Evolutionary conservation across 495 filamentous ascomycete genomes (phyloP).

Genomic region (Emericellopsis terricola): DNA sequence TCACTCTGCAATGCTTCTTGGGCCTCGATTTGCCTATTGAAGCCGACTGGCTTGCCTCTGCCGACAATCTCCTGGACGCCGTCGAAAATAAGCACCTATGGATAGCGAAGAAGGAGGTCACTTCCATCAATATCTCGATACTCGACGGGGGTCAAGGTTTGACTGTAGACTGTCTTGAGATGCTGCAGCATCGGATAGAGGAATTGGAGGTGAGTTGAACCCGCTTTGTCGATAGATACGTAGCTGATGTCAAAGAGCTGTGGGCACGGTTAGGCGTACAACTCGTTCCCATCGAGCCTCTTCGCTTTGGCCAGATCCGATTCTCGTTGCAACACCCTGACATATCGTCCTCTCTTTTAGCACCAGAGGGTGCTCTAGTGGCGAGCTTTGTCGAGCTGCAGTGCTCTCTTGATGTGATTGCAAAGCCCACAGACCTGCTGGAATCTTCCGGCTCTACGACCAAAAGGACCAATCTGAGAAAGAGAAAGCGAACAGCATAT

Average conservation of each 20-base stretch:
- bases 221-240: not conserved
- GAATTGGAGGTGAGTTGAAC: not conserved
- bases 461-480: too few relatives aligned
- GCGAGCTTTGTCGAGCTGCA: too few relatives aligned
- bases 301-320: too few relatives aligned
- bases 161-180: not conserved
- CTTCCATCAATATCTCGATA: not conserved
- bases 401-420: too few relatives aligned
- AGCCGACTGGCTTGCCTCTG: not conserved
- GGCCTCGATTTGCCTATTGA: not conserved
- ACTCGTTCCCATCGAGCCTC: not conserved
- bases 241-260: not conserved
- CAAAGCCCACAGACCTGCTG: too few relatives aligned
- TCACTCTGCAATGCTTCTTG: not conserved
- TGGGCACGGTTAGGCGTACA: not conserved
- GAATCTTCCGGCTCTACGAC: too few relatives aligned
- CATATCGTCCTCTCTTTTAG: too few relatives aligned
- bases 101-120: not conserved
- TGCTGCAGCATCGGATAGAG: not conserved
- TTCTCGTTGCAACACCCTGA: too few relatives aligned
- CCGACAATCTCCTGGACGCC: not conserved
- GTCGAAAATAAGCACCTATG: not conserved
- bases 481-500: too few relatives aligned
- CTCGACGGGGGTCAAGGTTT: not conserved
- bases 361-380: too few relatives aligned